Base-by-base conservation (phyloP, 1,139 yeast genomes). In the Scheffersomyces segobiensis region DNA sequence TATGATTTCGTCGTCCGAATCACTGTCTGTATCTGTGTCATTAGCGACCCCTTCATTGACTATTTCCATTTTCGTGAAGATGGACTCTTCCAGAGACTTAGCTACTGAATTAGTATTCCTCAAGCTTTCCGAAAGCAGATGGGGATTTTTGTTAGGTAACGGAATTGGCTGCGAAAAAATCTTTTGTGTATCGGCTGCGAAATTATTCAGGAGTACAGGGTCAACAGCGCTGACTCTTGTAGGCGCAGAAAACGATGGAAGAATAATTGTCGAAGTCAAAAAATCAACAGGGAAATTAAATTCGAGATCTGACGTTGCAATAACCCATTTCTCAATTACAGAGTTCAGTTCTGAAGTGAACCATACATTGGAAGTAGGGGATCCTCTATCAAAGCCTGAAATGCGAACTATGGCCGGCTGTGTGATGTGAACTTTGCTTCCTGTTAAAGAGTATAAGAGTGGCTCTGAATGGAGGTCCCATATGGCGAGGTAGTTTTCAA, bases 251-350 rank as follows among this genome's bases (percentile, higher is more conserved):
- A 32, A 42, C 17, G 61, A 63, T 1, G 68, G 64, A 32, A 72
- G 54, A 3, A 59, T 55, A 4, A 77, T 64, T 0, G 83, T 78
- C 0, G 81, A 76, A 0, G 83, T 76, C n/a, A 80, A 60, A 12
- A 76, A 65, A 8, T 73, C 77, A 1, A 69, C 63, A 0, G 84
- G 84, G 53, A 80, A 74, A 1, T 59, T 56, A 56, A 73, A 71
- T 14, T 62, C 60, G 5, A 64, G 60, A 58, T 80, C 84, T 3
- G 80, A 75, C 8, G 77, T 64, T 1, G 80, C 82, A 46, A 78
- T 79, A 6, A 75, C 81, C 84, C 84, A 80, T 62, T 80, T 80
- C 61, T 80, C 83, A 24, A 79, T 67, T 5, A 79, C 69, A 3
- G 75, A 65, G 47, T 69, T 64, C 8, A 60, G 59, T 10, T 67